Evolutionary conservation across 371 early-diverging fungal species (phyloP), one percentile per base, ranked within the genome.

Genomic region (Rhizopus sp.): DNA sequence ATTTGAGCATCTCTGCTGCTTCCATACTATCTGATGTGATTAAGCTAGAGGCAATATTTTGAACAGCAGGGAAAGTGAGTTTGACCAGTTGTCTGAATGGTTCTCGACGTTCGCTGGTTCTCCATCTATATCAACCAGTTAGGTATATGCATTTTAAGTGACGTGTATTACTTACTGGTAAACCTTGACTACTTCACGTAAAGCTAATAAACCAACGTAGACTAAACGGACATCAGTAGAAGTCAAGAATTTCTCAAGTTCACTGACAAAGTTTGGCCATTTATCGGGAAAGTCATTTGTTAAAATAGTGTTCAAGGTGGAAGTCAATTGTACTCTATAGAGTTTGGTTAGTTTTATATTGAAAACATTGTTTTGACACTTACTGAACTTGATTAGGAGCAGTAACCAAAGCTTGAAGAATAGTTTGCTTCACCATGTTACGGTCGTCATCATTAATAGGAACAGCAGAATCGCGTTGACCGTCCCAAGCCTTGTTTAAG

Each of bases 221-320:
- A 91, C 87, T 33, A 83, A 72, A 49, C 83, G 78, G 30, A 73
- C 72, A 61, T 93, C 88, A 53, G 80, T 70, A 4, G 88, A 80
- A 37, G 89, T 77, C 15, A 95, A 73, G 54, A 85, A 62, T 52
- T 72, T 74, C 64, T 83, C 78, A 47, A 88, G 69, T 51, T 84
- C 81, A 53, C 73, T 83, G 17, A 93, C 75, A 65, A 90, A 93
- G 42, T 88, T 83, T 9, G 94, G 90, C 93, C 93, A 97, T 48
- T 88, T 80, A 29, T 87, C 81, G 17, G 91, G 93, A 60, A 85
- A 93, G 59, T 95, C 95, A 59, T 78, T 74, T 37, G 75, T 69
- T 38, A 94, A 66, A 44, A 93, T 89, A 9, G 82, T 74, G 30
- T 84, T 81, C 35, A 94, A 72, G 32, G 86, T 85, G 29, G 87